Evolutionary conservation across 495 filamentous ascomycete species (phyloP).

Genomic region (Immersiella caudata): DNA sequence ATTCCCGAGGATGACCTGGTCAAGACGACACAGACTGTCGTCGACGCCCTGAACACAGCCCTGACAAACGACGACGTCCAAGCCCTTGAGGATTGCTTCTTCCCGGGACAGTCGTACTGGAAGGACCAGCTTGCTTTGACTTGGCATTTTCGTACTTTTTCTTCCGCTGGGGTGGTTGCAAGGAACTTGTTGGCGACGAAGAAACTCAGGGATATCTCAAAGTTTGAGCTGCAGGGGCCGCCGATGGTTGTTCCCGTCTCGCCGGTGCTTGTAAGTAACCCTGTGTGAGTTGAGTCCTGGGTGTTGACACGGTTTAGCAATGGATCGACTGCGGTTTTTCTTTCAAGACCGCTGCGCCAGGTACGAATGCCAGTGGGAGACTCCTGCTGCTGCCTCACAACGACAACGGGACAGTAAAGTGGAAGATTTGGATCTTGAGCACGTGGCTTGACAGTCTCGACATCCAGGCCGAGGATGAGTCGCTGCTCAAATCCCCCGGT

Average conservation of each 20-base stretch:
- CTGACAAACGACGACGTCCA: slow-evolving; percentile 22
- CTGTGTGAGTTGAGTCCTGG: not conserved
- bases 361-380: slow-evolving; percentile 29
- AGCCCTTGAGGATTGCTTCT: slow-evolving; percentile 27
- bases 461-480: slow-evolving; percentile 33
- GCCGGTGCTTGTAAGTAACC: slow-evolving; percentile 24
- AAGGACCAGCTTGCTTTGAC: slow-evolving; percentile 38
- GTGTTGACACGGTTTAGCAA: slow-evolving; percentile 20
- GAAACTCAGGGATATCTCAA: slow-evolving; percentile 19
- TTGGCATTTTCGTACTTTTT: slow-evolving; percentile 37
- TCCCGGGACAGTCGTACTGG: slow-evolving; percentile 34
- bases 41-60: slow-evolving; percentile 26
- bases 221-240: slow-evolving; percentile 19
- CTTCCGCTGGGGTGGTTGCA: slow-evolving; percentile 19
- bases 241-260: slow-evolving; percentile 22
- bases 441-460: slow-evolving; percentile 38
- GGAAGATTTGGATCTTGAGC: slow-evolving; percentile 41
- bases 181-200: slow-evolving; percentile 28
- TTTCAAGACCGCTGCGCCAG: slow-evolving; percentile 34
- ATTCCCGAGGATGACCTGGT: slow-evolving; percentile 16
- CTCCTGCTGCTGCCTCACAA: slow-evolving; percentile 34
- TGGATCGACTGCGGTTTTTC: slow-evolving; percentile 32
- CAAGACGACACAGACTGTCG: slow-evolving; percentile 10
- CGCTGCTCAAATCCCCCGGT: slow-evolving; percentile 28
- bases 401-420: slow-evolving; percentile 18